Percentiles rank a stretch among this genome's conserved stretches.
These are phyloP conservation scores for Ascoidea tarda DNA, from an alignment of 805 yeast species.

Conservation along the genomic window DNA sequence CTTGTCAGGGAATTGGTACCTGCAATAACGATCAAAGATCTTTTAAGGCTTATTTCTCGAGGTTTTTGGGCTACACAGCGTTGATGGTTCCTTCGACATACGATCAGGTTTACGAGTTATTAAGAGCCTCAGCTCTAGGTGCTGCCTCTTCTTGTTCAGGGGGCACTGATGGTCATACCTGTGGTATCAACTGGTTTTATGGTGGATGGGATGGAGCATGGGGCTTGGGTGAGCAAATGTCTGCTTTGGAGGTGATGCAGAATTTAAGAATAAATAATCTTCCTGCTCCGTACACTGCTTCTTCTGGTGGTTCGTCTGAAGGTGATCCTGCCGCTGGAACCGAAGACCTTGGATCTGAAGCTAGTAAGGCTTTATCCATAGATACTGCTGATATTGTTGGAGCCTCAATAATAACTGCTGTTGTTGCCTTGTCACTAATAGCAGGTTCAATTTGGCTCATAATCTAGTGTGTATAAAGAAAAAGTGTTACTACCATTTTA, in stretches of 20 bases:
- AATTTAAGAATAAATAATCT: slow-evolving; percentile 21
- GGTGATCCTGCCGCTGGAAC: slow-evolving; percentile 65
- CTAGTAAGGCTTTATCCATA: slow-evolving; percentile 25
- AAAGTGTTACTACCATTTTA: too few relatives aligned
- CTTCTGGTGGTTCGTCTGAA: slow-evolving; percentile 53
- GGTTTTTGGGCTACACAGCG: slow-evolving; percentile 66
- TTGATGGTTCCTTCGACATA: slow-evolving; percentile 45
- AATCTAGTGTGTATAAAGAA: slow-evolving; percentile 8
- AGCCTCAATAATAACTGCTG: slow-evolving; percentile 50
- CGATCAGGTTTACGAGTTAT: slow-evolving; percentile 17
- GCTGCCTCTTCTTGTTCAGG: slow-evolving; percentile 82
- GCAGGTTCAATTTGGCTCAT: slow-evolving; percentile 32
- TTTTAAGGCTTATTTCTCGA: slow-evolving; percentile 74
- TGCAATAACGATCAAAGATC: slow-evolving; percentile 86
- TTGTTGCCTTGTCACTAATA: slow-evolving; percentile 32
- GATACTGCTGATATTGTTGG: slow-evolving; percentile 44
- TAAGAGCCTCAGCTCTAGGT: slow-evolving; percentile 41
- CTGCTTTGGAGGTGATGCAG: slow-evolving; percentile 57
- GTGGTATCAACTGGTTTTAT: slow-evolving; percentile 71
- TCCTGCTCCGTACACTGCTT: slow-evolving; percentile 48
- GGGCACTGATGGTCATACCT: slow-evolving; percentile 77
- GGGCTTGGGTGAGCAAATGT: slow-evolving; percentile 87
- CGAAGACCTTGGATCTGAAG: slow-evolving; percentile 21
- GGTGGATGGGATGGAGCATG: slow-evolving; percentile 57
- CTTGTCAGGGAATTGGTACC: slow-evolving; percentile 51